Percentiles rank a stretch among this genome's conserved stretches.
These are phyloP conservation scores for Flaveria linearis DNA, from an alignment of 129 eudicot genomes.

Conservation along the genomic window DNA sequence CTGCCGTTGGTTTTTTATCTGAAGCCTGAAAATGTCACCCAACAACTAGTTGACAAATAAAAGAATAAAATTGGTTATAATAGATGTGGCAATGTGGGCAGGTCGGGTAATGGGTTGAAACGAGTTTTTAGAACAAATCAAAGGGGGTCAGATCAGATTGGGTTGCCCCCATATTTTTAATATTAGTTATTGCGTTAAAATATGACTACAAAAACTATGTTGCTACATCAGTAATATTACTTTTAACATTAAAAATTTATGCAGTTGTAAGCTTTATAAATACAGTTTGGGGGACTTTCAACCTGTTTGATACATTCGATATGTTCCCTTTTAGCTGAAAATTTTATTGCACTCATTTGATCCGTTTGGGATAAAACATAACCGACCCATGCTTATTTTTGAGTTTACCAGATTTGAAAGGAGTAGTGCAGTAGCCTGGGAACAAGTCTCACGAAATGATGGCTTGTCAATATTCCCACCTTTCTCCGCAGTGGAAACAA, in stretches of 20 bases:
- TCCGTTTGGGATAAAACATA: neutral
- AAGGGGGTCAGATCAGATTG: neutral
- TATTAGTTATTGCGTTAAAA: neutral
- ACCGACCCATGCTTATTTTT: neutral
- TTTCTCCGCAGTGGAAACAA: slow-evolving; percentile 84
- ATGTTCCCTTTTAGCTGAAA: neutral
- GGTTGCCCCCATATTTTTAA: neutral
- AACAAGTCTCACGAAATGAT: slow-evolving; percentile 89
- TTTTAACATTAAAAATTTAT: neutral
- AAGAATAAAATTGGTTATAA: neutral
- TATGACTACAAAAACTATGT: neutral
- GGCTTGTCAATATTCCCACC: slow-evolving; percentile 83
- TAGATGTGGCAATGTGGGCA: neutral
- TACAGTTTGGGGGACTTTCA: neutral
- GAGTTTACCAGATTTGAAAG: slow-evolving; percentile 79
- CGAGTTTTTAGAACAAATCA: neutral
- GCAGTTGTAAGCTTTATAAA: neutral
- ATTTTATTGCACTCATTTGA: neutral
- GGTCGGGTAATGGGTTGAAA: slow-evolving; percentile 6
- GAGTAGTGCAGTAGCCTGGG: slow-evolving; percentile 96
- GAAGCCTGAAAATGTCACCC: slow-evolving; percentile 58
- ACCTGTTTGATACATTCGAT: neutral
- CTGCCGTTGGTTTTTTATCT: slow-evolving; percentile 69
- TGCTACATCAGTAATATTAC: neutral
- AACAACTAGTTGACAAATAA: slow-evolving; percentile 14